phyloP scores from a whole-genome alignment of 2,329 filamentous ascomycete species.

The Ascochyta pisi region DNA sequence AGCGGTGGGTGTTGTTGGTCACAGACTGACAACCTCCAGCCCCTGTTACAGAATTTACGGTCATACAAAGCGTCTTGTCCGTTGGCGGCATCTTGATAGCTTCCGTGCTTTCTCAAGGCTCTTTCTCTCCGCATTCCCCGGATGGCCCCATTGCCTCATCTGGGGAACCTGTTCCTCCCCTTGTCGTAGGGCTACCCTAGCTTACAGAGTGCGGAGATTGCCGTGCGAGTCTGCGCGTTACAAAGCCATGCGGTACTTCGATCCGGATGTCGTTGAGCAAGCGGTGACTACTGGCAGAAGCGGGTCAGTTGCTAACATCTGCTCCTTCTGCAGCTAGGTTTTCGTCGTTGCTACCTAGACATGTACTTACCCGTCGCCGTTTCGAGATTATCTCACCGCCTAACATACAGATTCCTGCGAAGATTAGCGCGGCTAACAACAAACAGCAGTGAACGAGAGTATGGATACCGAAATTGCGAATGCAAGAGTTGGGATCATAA shows the following conservation, averaged over 20 bases:
- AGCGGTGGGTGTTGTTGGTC: conserved; percentile 21
- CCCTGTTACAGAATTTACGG: conserved; percentile 1
- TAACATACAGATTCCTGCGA: not conserved
- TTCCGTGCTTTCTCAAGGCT: conserved; percentile 12
- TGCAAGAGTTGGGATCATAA: no score
- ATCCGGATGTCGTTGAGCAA: not conserved
- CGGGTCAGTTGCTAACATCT: conserved; percentile 1
- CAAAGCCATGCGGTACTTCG: conserved; percentile 3
- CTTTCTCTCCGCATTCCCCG: conserved; percentile 29
- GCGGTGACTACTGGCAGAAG: not conserved
- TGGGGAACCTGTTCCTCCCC: conserved; percentile 31
- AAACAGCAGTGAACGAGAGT: not conserved
- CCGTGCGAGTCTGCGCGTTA: not conserved
- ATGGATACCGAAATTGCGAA: not conserved
- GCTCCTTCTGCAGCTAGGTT: not conserved
- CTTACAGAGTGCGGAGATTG: conserved; percentile 4
- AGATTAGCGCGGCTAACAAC: not conserved
- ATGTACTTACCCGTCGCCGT: conserved; percentile 7
- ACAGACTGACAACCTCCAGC: not conserved
- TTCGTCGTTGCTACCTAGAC: not conserved
- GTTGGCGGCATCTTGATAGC: conserved; percentile 8
- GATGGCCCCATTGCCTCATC: conserved; percentile 23
- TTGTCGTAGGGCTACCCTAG: conserved; percentile 17
- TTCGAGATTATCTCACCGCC: conserved; percentile 19
- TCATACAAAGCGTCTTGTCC: conserved; percentile 21